Percentiles rank a stretch among this genome's conserved stretches.
phyloP scores from a whole-genome alignment of 1,284 basidiomycete genomes.

The Apiotrichum brassicae region DNA sequence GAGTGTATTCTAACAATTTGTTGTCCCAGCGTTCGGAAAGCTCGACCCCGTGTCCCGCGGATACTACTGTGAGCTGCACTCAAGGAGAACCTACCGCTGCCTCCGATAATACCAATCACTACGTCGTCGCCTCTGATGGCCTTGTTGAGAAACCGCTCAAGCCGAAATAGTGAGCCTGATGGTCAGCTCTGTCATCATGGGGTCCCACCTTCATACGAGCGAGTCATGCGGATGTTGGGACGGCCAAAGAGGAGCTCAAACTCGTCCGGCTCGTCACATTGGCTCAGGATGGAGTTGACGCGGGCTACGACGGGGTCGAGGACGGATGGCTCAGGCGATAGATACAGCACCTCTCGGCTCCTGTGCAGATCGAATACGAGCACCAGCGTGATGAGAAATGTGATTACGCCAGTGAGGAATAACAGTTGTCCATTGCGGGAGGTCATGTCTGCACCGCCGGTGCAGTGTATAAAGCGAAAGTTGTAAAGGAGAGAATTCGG shows the following conservation, averaged over 20 bases:
- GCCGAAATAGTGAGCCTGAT: slow-evolving; percentile 29
- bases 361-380: no score
- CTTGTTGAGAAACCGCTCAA: slow-evolving; percentile 33
- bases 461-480: no score
- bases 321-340: no score
- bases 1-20: slow-evolving; percentile 34
- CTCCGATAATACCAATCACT: slow-evolving; percentile 38
- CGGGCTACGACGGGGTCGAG: no score
- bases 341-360: no score
- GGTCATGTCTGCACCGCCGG: no score
- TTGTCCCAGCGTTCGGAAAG: slow-evolving; percentile 37
- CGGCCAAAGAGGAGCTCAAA: slow-evolving; percentile 37
- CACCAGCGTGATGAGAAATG: no score
- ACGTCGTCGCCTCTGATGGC: slow-evolving; percentile 35
- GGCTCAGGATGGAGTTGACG: neutral
- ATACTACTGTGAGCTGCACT: slow-evolving; percentile 26
- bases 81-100: slow-evolving; percentile 32
- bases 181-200: neutral
- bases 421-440: no score
- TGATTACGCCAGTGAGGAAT: no score
- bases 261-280: slow-evolving; percentile 22
- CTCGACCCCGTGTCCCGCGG: slow-evolving; percentile 38
- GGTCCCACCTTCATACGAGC: slow-evolving; percentile 41
- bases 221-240: slow-evolving; percentile 32
- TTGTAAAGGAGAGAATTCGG: no score